phyloP scores from a whole-genome alignment of 2,329 filamentous ascomycete species.

The Macroventuria anomochaeta region DNA sequence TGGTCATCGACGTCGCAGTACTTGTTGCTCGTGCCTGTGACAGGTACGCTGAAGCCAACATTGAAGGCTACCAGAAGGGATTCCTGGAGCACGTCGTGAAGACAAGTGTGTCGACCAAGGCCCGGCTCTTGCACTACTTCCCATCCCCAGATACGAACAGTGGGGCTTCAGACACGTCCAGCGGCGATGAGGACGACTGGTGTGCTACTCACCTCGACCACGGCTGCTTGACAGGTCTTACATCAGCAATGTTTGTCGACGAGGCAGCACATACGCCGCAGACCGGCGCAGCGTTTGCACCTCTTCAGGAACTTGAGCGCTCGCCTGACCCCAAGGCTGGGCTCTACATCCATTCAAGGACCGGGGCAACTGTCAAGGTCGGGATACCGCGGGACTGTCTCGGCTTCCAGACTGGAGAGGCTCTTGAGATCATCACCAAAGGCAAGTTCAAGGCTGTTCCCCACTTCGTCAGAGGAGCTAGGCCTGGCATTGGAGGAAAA shows the following conservation, averaged over 20 bases:
- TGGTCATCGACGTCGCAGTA: slow-evolving; percentile 89
- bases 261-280: slow-evolving; percentile 61
- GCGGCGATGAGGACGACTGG: slow-evolving; percentile 81
- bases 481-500: slow-evolving; percentile 57
- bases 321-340: slow-evolving; percentile 87
- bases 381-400: slow-evolving; percentile 90
- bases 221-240: slow-evolving; percentile 91
- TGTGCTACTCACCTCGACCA: slow-evolving; percentile 91
- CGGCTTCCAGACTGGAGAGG: slow-evolving; percentile 94
- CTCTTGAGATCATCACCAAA: slow-evolving; percentile 87
- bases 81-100: slow-evolving; percentile 89
- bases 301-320: slow-evolving; percentile 71
- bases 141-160: slow-evolving; percentile 56
- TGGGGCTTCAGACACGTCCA: slow-evolving; percentile 18
- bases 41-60: slow-evolving; percentile 78
- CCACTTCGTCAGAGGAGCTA: slow-evolving; percentile 87
- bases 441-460: slow-evolving; percentile 93
- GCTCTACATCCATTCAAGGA: slow-evolving; percentile 90
- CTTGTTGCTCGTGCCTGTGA: slow-evolving; percentile 92
- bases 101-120: slow-evolving; percentile 87
- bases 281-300: slow-evolving; percentile 47
- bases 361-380: slow-evolving; percentile 84
- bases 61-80: slow-evolving; percentile 74
- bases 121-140: slow-evolving; percentile 91
- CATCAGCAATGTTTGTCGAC: slow-evolving; percentile 94